Evolutionary conservation across 257 asterid species (phyloP).

Genomic region (Nicotiana paniculata): DNA sequence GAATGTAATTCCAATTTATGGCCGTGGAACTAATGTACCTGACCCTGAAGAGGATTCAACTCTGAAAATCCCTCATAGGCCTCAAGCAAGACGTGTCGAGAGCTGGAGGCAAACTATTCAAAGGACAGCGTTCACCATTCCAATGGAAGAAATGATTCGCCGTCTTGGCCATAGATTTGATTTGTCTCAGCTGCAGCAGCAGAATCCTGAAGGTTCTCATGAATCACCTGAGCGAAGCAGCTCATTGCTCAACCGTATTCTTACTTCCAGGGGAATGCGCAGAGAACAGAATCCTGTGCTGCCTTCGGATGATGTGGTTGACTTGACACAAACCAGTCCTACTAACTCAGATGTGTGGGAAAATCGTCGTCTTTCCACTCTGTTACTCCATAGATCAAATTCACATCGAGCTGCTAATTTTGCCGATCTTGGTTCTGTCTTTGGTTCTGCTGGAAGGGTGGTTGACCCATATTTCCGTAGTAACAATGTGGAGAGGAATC

Average conservation of each 20-base stretch:
- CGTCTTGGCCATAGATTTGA: constrained; percentile 53
- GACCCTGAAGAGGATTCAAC: constrained; percentile 44
- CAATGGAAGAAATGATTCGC: constrained; percentile 82
- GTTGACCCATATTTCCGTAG: constrained; percentile 57
- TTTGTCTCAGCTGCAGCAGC: constrained; percentile 37
- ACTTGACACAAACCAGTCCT: constrained; percentile 51
- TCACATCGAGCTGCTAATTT: constrained; percentile 53
- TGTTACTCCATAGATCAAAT: constrained; percentile 54
- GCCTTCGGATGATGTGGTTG: constrained; percentile 50
- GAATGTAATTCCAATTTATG: constrained; percentile 77
- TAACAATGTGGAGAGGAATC: constrained; percentile 40
- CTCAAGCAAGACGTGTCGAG: constrained; percentile 62
- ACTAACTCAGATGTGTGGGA: constrained; percentile 41
- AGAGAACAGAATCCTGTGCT: constrained; percentile 46
- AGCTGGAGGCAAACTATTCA: constrained; percentile 83
- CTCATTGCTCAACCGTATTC: constrained; percentile 55
- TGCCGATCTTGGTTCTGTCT: constrained; percentile 25
- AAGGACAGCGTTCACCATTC: constrained; percentile 56
- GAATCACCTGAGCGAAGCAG: constrained; percentile 73
- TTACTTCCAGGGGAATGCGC: constrained; percentile 69
- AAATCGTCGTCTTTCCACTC: constrained; percentile 43
- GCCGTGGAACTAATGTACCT: constrained; percentile 45
- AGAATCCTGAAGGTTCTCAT: constrained; percentile 27
- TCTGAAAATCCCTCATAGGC: constrained; percentile 58
- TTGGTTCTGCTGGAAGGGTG: constrained; percentile 51